Evolutionary conservation across 1,139 yeast genomes (phyloP), one percentile per base, ranked within the genome.

Genomic region (Chernovozyma sophiae-reginae): DNA sequence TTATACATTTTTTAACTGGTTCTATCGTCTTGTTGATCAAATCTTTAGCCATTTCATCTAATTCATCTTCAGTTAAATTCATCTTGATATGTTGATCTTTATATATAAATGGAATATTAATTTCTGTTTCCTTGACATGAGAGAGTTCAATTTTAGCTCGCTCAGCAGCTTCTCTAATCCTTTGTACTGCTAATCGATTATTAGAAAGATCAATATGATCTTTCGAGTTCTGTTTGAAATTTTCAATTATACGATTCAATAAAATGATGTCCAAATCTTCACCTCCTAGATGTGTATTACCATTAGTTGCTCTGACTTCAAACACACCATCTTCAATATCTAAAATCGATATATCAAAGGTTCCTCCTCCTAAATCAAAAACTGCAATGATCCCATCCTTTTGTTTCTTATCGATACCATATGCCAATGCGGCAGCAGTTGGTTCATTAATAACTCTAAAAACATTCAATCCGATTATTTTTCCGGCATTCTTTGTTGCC

Each of bases 201-300:
- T 49, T 45, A 47, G 61, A 62, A 30, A 78, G 48, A 53, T 77
- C 77, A 20, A 70, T 46, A 0, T 78, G 79, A 34, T 66, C 62
- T 6, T 10, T 10, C 6, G 23, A 26, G 20, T 57, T 52, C 15
- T 47, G 41, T 43, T 71, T 58, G 53, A 83, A 81, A 12, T 56
- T 48, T 5, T 69, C 65, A 12, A 82, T 39, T 4, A 83, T 76
- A 53, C 74, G 62, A 31, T 74, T 60, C 43, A 81, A 72, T 25
- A 84, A 58, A 10, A 81, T 53, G 37, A 77, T 78, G 57, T 84
- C 94, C 55, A 83, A 80, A 56, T 84, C 94, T 53, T 84, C 92
- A 25, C 94, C 94, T 36, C 94, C 94, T 42, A 84, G 63, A 64
- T 83, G 92, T 1, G 94, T 83, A 59, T 84, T 84, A 43, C 94